Base-by-base conservation (phyloP, 352 stramenopile genomes). In the Globisporangium nagaii region DNA sequence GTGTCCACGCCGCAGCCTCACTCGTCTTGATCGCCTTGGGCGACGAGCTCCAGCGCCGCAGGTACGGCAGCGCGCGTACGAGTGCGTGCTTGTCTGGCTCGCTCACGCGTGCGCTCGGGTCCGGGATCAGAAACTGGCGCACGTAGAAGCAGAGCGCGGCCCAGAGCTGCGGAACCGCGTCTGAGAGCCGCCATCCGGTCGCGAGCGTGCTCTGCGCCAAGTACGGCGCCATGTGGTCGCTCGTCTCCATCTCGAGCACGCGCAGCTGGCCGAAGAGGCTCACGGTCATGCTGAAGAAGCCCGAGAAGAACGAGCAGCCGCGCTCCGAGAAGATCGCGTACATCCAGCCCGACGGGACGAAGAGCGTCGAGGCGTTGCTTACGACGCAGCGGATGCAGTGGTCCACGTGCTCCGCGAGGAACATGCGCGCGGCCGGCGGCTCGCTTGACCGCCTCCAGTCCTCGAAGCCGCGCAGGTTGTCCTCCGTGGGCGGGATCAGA, bases 381-480 rank as follows among this genome's bases (percentile, higher is more conserved):
- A 95, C 66, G 10, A 73, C 67, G 52, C 68, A 82, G 47, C 86
- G 87, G 60, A 82, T 88, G 60, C 84, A 95, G 9, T 80, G 75
- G 36, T 88, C 75, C 35, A 88, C 72, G 32, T 65, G 70, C 37
- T 93, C 79, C 0, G 65, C 70, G 27, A 95, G 69, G 61, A 92
- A 90, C 20, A 74, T 56, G 15, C 63, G 63, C 4, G 70, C 64
- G 10, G 66, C 65, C 3, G 66, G 49, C 0, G 49, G 67, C 13
- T 79, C 72, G 28, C 58, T 10, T n/a, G 63, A 46, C 2, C 41
- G 52, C 49, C 71, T 75, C 84, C 84, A 95, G 27, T 81, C 55
- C 24, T 71, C 66, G 47, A 86, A 93, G 2, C 62, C 56, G 0
- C 79, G 66, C 3, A 84, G 48, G 62, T 84, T 77, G 17, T 54